phyloP scores from a whole-genome alignment of 495 filamentous ascomycete species.

The Penicillium odoratum region DNA sequence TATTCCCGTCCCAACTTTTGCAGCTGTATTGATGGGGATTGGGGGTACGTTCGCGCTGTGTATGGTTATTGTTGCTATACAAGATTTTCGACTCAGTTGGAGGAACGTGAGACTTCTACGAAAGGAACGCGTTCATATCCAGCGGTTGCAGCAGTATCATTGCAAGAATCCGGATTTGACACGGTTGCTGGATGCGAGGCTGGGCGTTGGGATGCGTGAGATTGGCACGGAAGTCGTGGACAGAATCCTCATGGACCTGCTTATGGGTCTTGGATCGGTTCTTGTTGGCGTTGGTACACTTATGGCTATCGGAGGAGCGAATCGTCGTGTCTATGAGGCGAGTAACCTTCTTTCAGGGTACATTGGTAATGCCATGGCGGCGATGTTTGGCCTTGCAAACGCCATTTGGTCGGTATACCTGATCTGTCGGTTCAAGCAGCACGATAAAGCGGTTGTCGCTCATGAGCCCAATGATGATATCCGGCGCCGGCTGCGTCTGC shows the following conservation, averaged over 20 bases:
- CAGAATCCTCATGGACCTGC: constrained; percentile 47
- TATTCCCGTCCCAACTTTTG: constrained; percentile 45
- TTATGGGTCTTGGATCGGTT: constrained; percentile 46
- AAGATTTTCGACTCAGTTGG: constrained; percentile 45
- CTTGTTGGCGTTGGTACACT: constrained; percentile 50
- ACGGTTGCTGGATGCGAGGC: constrained; percentile 27
- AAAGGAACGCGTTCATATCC: constrained; percentile 36
- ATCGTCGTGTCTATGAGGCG: constrained; percentile 37
- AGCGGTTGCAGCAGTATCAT: constrained; percentile 17
- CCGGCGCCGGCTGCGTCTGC: constrained; percentile 27
- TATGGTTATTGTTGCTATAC: constrained; percentile 44
- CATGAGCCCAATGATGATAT: constrained; percentile 24
- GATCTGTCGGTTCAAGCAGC: constrained; percentile 33
- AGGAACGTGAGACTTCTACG: constrained; percentile 43
- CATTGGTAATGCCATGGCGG: constrained; percentile 47
- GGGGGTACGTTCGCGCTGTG: constrained; percentile 46
- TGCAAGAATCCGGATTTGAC: constrained; percentile 17
- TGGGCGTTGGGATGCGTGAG: constrained; percentile 43
- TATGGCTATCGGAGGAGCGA: constrained; percentile 50
- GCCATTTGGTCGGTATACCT: constrained; percentile 45
- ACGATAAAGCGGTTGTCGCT: constrained; percentile 22
- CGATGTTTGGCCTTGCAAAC: constrained; percentile 45
- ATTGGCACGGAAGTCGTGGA: constrained; percentile 49
- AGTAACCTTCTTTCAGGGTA: constrained; percentile 54
- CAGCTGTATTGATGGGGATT: constrained; percentile 49